Evolutionary conservation across 805 yeast species (phyloP).

Genomic region (Hanseniaspora occidentalis): DNA sequence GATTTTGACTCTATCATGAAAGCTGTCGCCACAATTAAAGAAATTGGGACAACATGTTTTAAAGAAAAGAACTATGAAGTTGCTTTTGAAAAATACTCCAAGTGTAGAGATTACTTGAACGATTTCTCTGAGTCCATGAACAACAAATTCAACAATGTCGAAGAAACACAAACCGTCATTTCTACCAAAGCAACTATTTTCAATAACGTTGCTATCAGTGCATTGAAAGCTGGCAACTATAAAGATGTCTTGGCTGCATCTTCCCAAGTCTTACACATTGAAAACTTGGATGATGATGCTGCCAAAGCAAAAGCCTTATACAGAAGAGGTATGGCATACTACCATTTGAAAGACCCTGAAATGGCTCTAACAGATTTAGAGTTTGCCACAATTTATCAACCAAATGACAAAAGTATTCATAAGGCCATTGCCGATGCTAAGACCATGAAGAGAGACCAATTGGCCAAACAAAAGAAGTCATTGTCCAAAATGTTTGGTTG

Average conservation of each 20-base stretch:
- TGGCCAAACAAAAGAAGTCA: conserved; percentile 61
- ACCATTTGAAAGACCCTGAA: conserved; percentile 52
- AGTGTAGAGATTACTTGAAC: conserved; percentile 55
- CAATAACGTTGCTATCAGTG: conserved; percentile 65
- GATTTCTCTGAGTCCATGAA: conserved; percentile 65
- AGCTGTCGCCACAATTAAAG: conserved; percentile 56
- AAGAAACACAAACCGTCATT: conserved; percentile 36
- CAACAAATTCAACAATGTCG: conserved; percentile 31
- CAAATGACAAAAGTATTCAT: conserved; percentile 58
- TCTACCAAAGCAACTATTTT: conserved; percentile 49
- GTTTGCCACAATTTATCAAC: conserved; percentile 50
- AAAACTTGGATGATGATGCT: conserved; percentile 39
- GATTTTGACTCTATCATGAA: conserved; percentile 54
- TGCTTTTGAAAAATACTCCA: conserved; percentile 58
- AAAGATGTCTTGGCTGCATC: conserved; percentile 47
- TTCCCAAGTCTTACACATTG: conserved; percentile 52
- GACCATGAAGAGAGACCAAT: conserved; percentile 36
- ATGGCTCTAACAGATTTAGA: conserved; percentile 55
- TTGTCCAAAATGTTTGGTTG: conserved; percentile 50
- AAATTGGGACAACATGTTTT: conserved; percentile 64
- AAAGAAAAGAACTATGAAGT: conserved; percentile 45
- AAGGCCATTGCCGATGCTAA: conserved; percentile 54
- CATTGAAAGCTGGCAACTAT: conserved; percentile 48
- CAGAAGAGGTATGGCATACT: conserved; percentile 71
- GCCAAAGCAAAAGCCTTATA: conserved; percentile 76